phyloP scores from a whole-genome alignment of 2,329 filamentous ascomycete genomes.

The Bipolaris victoriae region DNA sequence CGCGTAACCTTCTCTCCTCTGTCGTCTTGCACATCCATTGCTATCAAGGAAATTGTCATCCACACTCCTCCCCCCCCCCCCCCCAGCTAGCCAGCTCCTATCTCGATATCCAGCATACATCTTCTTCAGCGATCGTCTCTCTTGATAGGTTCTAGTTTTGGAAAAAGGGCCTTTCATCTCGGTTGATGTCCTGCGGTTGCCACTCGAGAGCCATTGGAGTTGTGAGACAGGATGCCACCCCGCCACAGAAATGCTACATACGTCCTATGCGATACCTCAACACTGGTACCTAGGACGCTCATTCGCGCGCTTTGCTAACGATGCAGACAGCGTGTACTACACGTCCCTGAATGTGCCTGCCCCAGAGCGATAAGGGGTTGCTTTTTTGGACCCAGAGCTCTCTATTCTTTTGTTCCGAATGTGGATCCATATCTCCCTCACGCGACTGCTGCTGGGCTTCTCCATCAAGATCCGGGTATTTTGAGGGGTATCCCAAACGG shows the following conservation, averaged over 20 bases:
- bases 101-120: no score
- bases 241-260: no score
- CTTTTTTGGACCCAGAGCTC: constrained; percentile 1
- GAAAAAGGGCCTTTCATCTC: no score
- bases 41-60: neutral
- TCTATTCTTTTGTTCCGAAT: neutral
- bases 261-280: no score
- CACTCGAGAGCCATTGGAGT: neutral
- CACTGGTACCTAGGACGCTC: no score
- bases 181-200: neutral
- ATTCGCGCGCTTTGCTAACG: no score
- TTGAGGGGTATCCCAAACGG: neutral
- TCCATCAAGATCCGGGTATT: neutral
- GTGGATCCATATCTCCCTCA: neutral
- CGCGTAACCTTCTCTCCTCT: constrained; percentile 6
- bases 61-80: neutral
- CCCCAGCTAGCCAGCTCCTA: neutral
- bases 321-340: neutral
- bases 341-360: neutral
- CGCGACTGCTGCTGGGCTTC: neutral
- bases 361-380: constrained; percentile 3
- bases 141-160: no score
- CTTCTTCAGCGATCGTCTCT: no score
- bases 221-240: neutral
- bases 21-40: neutral